These are phyloP conservation scores for Ogataea minuta DNA, from an alignment of 805 yeast genomes.

Conservation along the genomic window DNA sequence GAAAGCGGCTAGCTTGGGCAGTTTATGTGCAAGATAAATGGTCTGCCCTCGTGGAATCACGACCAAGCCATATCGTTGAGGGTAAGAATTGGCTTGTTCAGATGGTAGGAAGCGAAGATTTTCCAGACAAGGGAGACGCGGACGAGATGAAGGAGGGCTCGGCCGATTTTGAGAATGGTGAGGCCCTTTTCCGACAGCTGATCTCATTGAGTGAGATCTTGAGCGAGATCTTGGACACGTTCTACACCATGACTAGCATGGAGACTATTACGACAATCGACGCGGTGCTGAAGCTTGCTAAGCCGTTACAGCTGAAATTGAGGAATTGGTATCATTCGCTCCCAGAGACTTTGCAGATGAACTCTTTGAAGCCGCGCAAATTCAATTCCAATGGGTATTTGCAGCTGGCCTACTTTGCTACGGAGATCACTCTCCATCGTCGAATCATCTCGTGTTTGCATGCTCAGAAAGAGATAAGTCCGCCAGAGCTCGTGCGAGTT, in stretches of 20 bases:
- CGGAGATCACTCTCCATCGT: constrained; percentile 84
- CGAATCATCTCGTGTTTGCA: constrained; percentile 61
- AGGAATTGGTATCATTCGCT: constrained; percentile 76
- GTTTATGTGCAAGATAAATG: constrained; percentile 91
- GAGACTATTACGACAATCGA: constrained; percentile 56
- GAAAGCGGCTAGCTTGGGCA: constrained; percentile 94
- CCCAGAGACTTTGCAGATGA: constrained; percentile 65
- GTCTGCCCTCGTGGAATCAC: constrained; percentile 75
- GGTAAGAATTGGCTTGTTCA: constrained; percentile 79
- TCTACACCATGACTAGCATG: constrained; percentile 70
- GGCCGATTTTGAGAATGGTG: constrained; percentile 70
- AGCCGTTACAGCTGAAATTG: constrained; percentile 70
- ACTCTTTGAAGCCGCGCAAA: constrained; percentile 54
- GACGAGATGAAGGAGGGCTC: constrained; percentile 49
- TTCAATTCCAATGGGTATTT: constrained; percentile 74
- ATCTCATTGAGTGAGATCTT: constrained; percentile 66
- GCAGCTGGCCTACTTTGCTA: constrained; percentile 83
- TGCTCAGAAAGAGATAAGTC: constrained; percentile 33
- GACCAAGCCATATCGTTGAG: constrained; percentile 78
- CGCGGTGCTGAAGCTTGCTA: constrained; percentile 70
- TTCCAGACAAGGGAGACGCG: constrained; percentile 54
- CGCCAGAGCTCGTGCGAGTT: constrained; percentile 56
- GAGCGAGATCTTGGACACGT: constrained; percentile 67
- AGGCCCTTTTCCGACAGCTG: constrained; percentile 62
- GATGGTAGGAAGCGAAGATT: constrained; percentile 67